Evolutionary conservation across 2,329 filamentous ascomycete genomes (phyloP).

Genomic region (Colletotrichum eleusines): DNA sequence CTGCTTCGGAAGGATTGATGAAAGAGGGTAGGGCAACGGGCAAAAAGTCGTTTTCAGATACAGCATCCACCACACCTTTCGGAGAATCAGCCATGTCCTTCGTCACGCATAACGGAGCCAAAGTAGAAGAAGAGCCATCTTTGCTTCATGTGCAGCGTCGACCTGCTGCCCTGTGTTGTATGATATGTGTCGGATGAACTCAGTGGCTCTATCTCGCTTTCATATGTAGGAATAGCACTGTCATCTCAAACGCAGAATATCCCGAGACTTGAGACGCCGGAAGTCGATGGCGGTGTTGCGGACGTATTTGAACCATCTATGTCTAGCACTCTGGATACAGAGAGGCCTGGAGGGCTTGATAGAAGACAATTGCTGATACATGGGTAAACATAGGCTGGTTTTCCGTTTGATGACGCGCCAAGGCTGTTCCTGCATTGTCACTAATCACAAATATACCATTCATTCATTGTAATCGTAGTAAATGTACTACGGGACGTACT

Average conservation of each 20-base stretch:
- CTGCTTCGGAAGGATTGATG: background rate
- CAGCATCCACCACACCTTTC: no score
- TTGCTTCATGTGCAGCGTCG: background rate
- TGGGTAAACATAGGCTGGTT: background rate
- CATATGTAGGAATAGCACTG: background rate
- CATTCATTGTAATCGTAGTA: no score
- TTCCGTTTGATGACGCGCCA: background rate
- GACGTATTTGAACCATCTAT: background rate
- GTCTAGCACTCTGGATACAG: background rate
- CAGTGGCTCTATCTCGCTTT: no score
- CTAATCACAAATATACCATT: no score
- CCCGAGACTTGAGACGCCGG: background rate
- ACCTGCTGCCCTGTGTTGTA: background rate
- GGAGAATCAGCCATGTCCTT: background rate
- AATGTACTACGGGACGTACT: no score
- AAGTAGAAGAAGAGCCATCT: background rate
- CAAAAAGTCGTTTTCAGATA: no score
- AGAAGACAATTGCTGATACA: no score
- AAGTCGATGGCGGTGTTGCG: background rate
- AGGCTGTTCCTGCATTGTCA: accelerated
- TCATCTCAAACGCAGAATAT: background rate
- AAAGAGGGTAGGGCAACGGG: no score
- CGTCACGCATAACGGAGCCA: background rate
- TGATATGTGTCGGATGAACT: background rate
- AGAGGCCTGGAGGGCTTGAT: background rate